Evolutionary conservation across 169 alveolate genomes (phyloP), one percentile per base, ranked within the genome.

Genomic region (Eimeria necatrix): DNA sequence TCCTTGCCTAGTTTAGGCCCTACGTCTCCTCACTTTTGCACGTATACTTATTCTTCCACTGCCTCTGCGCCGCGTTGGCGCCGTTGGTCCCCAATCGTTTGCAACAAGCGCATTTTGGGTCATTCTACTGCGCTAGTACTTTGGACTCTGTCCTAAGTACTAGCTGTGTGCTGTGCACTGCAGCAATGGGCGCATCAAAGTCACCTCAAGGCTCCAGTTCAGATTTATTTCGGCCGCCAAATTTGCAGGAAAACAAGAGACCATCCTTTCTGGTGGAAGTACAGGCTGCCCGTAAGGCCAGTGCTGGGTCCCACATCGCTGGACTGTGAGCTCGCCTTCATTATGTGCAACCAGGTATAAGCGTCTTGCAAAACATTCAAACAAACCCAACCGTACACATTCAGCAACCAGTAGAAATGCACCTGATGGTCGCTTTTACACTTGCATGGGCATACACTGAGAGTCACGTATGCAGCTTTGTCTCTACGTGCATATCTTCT

Each of bases 231-330:
- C 46, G 94, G 94, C 24, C 53, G 85, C 16, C 80, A 88, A 51
- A 71, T 68, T 22, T 53, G 64, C 46, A 52, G n/a, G 53, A 86
- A 10, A n/a, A 61, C 70, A n/a, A 83, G 32, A n/a, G 84, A 71
- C 49, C 51, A 71, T 48, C 94, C 95, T 12, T 98, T 98, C 98
- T 98, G 99, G 99, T 91, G 97, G 61, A 96, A 97, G 78, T 99
- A 98, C 94, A 97, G 97, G 68, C 97, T 99, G 74, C 97, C 98
- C 46, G 96, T 96, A 20, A 96, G 99, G 56, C 99, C 99, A 7
- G 98, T 99, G 84, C 96, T 99, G 46, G 99, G 99, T n/a, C 99
- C 99, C 5, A 99, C 99, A 0, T 97, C 99, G 18, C 97, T 99
- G 70, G 99, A 98, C 86, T 98, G 98, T 93, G 98, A 98, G 53